Conservation (phyloP, 371 early-diverging fungal genomes). For the Syncephalastrum sp. region DNA sequence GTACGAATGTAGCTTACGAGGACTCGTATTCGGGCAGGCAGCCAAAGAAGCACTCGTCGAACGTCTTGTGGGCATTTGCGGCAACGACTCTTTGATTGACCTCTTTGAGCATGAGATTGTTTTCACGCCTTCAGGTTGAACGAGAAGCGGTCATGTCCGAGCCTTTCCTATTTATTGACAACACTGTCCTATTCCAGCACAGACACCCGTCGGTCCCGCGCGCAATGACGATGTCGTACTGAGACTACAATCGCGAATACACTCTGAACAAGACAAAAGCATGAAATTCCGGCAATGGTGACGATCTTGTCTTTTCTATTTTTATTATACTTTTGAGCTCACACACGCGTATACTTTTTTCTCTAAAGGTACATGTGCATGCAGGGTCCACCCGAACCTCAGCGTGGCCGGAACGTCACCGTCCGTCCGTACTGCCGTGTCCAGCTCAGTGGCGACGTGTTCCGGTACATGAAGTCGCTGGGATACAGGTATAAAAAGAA, state of each 20-base stretch:
- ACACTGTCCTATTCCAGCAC: constrained; percentile 21
- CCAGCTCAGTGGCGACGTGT: constrained; percentile 44
- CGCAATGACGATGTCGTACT: constrained; percentile 52
- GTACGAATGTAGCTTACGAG: constrained; percentile 50
- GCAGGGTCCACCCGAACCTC: constrained; percentile 52
- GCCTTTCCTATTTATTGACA: constrained; percentile 1
- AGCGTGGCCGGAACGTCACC: constrained; percentile 43
- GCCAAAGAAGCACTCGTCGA: constrained; percentile 38
- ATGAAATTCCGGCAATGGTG: constrained; percentile 48
- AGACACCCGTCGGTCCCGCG: constrained; percentile 49
- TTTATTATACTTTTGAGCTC: not conserved
- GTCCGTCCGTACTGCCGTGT: constrained; percentile 47
- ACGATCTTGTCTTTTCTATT: not conserved
- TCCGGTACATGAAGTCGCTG: constrained; percentile 48
- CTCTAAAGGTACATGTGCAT: constrained; percentile 35
- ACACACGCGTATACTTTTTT: not conserved
- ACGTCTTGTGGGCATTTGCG: constrained; percentile 44
- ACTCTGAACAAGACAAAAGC: constrained; percentile 37
- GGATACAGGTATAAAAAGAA: constrained; percentile 33
- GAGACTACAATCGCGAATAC: constrained; percentile 41
- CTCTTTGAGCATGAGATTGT: constrained; percentile 49
- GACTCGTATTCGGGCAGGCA: constrained; percentile 32
- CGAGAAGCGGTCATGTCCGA: not conserved
- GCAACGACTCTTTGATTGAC: constrained; percentile 39
- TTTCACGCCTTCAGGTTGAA: constrained; percentile 46